Conservation (phyloP, 2,329 filamentous ascomycete species). For the Diaporthe citri region DNA sequence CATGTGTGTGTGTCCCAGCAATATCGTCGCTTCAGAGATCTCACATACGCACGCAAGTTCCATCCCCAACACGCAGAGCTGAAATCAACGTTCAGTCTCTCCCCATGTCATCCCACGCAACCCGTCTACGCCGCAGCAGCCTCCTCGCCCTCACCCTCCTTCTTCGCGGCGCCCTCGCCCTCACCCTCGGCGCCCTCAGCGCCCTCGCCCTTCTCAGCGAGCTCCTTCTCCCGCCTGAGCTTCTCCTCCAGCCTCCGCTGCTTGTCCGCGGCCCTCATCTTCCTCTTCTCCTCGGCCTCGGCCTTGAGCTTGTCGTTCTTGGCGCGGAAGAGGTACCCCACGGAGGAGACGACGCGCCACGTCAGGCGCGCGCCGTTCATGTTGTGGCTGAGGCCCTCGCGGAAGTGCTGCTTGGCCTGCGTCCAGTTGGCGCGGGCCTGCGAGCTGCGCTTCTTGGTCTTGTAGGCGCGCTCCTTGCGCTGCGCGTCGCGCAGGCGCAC, state of each 20-base stretch:
- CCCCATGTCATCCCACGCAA: neutral
- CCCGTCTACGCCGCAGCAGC: neutral
- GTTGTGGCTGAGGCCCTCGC: slow-evolving; percentile 53
- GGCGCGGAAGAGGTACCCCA: slow-evolving; percentile 54
- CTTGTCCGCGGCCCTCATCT: slow-evolving; percentile 49
- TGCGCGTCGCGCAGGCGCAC: slow-evolving; percentile 54
- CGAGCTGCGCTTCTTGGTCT: slow-evolving; percentile 55
- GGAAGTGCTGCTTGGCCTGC: slow-evolving; percentile 56
- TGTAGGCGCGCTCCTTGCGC: slow-evolving; percentile 57
- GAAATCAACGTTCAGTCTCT: neutral
- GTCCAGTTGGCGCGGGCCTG: slow-evolving; percentile 53
- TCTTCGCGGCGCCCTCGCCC: neutral
- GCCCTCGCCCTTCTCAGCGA: slow-evolving; percentile 31
- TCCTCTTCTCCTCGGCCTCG: slow-evolving; percentile 48
- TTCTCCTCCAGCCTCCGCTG: slow-evolving; percentile 45
- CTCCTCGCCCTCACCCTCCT: neutral
- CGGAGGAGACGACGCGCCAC: slow-evolving; percentile 48
- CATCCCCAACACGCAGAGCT: neutral
- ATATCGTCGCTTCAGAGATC: neutral
- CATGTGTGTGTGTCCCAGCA: neutral
- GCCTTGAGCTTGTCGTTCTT: slow-evolving; percentile 50
- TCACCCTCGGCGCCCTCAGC: neutral
- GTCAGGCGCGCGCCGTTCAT: slow-evolving; percentile 49
- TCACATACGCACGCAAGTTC: neutral
- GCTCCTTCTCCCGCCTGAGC: slow-evolving; percentile 34